Conservation (phyloP, 2,329 filamentous ascomycete genomes). For the Xylariaceae sp. region DNA sequence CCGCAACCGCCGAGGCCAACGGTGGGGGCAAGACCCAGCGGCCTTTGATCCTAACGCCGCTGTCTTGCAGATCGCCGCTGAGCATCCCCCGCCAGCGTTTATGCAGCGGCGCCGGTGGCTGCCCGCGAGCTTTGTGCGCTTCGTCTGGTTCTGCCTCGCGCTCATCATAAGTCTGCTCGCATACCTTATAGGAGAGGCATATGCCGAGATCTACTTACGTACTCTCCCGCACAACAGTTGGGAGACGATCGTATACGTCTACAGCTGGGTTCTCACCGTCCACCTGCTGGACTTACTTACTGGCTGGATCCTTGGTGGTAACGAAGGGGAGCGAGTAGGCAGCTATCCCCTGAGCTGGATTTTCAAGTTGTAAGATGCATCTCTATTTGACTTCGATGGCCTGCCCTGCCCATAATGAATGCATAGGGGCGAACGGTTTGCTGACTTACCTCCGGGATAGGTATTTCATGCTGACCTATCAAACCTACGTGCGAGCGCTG, state of each 20-base stretch:
- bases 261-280: slow-evolving; percentile 72
- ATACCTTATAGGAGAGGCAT: slow-evolving; percentile 72
- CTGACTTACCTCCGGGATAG: slow-evolving; percentile 27
- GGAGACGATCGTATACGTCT: slow-evolving; percentile 73
- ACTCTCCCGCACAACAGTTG: slow-evolving; percentile 71
- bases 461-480: slow-evolving; percentile 64
- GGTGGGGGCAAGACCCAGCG: slow-evolving; percentile 43
- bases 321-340: slow-evolving; percentile 70
- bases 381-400: background rate
- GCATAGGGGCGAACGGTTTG: background rate
- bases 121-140: slow-evolving; percentile 71
- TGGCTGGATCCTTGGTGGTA: slow-evolving; percentile 71
- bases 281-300: slow-evolving; percentile 69
- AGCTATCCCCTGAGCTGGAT: slow-evolving; percentile 75
- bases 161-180: slow-evolving; percentile 68
- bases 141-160: slow-evolving; percentile 73
- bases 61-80: slow-evolving; percentile 35
- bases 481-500: slow-evolving; percentile 73
- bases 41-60: slow-evolving; percentile 48
- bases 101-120: slow-evolving; percentile 62
- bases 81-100: slow-evolving; percentile 42
- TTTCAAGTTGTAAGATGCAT: slow-evolving; percentile 66
- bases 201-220: slow-evolving; percentile 71
- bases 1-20: slow-evolving; percentile 50
- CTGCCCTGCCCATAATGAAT: background rate